Evolutionary conservation across 768 basidiomycete genomes (phyloP).

Genomic region (Sporobolomyces pararoseus): DNA sequence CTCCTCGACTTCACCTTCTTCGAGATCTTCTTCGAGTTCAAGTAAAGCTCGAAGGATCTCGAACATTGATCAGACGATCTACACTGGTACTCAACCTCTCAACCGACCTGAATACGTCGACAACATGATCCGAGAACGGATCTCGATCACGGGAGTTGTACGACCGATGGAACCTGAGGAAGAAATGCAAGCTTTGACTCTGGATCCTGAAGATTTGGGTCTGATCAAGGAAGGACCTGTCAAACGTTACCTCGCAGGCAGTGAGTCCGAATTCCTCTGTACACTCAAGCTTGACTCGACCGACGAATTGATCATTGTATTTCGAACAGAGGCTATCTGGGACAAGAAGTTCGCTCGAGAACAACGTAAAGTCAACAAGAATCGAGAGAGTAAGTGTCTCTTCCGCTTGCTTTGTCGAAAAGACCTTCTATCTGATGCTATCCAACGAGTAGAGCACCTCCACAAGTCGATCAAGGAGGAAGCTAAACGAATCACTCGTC

Average conservation of each 20-base stretch:
- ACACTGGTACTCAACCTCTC: slow-evolving; percentile 36
- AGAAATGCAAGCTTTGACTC: slow-evolving; percentile 63
- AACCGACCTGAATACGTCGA: slow-evolving; percentile 47
- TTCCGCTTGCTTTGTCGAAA: no score
- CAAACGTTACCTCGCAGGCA: slow-evolving; percentile 65
- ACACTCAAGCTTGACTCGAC: no score
- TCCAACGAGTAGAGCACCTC: slow-evolving; percentile 41
- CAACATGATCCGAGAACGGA: slow-evolving; percentile 84
- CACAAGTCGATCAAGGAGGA: slow-evolving; percentile 62
- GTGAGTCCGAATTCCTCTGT: slow-evolving; percentile 34
- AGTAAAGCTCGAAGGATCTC: slow-evolving; percentile 8
- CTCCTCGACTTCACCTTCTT: slow-evolving; percentile 8
- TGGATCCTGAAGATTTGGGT: slow-evolving; percentile 67
- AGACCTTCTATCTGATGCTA: no score
- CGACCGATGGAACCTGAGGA: slow-evolving; percentile 70
- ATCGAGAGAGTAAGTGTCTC: slow-evolving; percentile 58
- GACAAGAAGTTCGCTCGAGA: slow-evolving; percentile 65
- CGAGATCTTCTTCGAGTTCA: neutral
- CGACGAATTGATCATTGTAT: neutral
- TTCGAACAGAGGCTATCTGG: slow-evolving; percentile 54
- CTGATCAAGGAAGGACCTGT: slow-evolving; percentile 68
- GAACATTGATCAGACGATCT: slow-evolving; percentile 42
- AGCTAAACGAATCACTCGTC: slow-evolving; percentile 57
- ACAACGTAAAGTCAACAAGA: slow-evolving; percentile 61
- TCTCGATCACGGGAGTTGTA: slow-evolving; percentile 76